Evolutionary conservation across 768 basidiomycete species (phyloP).

Genomic region (Hortiboletus flavorubellus): DNA sequence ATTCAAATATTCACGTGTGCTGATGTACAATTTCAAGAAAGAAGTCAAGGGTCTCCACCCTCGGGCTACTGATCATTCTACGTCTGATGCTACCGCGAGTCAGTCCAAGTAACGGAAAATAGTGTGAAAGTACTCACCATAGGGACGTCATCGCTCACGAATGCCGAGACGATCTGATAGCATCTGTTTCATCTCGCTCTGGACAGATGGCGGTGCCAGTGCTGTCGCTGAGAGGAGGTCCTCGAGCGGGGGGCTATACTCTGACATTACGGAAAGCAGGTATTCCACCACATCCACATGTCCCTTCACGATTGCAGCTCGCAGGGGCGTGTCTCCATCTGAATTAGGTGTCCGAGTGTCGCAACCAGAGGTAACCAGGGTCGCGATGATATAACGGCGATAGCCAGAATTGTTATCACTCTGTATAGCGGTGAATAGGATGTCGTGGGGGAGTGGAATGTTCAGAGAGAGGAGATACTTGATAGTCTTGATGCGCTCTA

Average conservation of each 20-base stretch:
- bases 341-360: neutral
- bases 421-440: neutral
- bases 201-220: neutral
- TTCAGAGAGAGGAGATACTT: neutral
- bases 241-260: neutral
- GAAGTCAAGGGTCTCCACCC: no score
- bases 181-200: neutral
- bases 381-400: neutral
- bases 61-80: no score
- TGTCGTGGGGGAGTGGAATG: neutral
- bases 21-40: no score
- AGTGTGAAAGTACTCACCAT: neutral
- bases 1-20: no score
- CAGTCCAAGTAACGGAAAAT: neutral
- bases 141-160: neutral
- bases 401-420: neutral
- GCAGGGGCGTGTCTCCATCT: neutral
- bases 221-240: neutral
- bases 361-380: neutral
- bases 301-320: neutral
- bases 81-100: neutral
- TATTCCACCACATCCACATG: neutral
- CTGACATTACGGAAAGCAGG: neutral
- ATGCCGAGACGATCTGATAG: neutral
- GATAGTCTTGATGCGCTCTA: neutral